A percentile compares a stretch with the other conserved stretches of the same genome.
Evolutionary conservation across 192 early-diverging fungal genomes (phyloP).

Genomic region (Backusella liffmaniae): DNA sequence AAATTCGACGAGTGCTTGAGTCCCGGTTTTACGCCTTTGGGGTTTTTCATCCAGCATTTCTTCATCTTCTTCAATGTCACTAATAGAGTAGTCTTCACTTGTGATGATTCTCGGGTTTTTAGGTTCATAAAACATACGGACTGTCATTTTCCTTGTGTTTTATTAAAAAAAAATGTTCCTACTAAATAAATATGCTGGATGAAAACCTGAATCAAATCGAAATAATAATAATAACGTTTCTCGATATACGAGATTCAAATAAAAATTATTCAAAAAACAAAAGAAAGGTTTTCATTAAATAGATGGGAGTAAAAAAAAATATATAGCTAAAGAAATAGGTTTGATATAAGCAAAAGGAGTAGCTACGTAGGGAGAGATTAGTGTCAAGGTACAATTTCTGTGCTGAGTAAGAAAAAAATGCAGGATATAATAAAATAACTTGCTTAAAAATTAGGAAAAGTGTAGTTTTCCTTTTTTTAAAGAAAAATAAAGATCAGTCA

Average conservation of each 20-base stretch:
- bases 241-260: background rate
- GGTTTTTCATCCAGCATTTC: conserved; percentile 14
- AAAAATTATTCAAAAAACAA: background rate
- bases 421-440: background rate
- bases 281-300: background rate
- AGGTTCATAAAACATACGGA: background rate
- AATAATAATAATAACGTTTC: background rate
- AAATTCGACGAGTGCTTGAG: conserved; percentile 35
- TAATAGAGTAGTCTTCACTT: background rate
- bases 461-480: background rate
- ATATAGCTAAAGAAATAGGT: background rate
- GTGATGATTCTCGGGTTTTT: conserved; percentile 14
- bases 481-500: background rate
- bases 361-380: background rate
- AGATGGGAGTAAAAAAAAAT: background rate
- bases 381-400: background rate
- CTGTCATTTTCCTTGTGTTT: background rate
- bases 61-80: conserved; percentile 3
- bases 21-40: conserved; percentile 28
- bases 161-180: background rate
- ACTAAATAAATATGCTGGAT: background rate
- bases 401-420: background rate
- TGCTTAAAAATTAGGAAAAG: too few species aligned
- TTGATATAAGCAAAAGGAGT: background rate
- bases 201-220: background rate